Conservation (phyloP, 495 filamentous ascomycete genomes). For the Margaritispora aquatica region DNA sequence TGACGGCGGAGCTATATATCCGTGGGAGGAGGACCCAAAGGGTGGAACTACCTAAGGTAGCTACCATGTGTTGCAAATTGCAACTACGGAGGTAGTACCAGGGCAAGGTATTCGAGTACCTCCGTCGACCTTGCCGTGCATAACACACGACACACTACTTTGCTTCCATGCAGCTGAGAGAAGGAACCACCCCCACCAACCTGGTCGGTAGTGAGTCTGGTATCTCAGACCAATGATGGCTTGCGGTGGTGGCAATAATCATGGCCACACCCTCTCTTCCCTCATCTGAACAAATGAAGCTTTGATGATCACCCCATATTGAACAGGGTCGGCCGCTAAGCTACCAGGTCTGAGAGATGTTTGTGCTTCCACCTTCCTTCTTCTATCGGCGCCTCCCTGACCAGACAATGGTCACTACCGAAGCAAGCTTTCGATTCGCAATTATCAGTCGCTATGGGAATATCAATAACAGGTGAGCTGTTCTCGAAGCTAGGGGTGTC, state of each 20-base stretch:
- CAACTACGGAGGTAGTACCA: no score
- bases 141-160: not conserved
- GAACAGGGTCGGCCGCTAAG: not conserved
- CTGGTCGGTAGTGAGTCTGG: not conserved
- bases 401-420: not conserved
- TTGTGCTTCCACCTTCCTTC: not conserved
- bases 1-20: not conserved
- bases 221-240: not conserved
- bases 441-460: no score
- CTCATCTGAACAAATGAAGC: not conserved
- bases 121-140: no score
- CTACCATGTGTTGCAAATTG: conserved; percentile 1
- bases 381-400: not conserved
- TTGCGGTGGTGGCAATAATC: not conserved
- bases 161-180: not conserved
- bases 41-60: no score
- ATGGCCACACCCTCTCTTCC: not conserved
- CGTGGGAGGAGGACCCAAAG: not conserved
- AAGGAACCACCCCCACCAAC: no score
- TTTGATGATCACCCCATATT: not conserved
- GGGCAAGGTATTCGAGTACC: no score
- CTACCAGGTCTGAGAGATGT: not conserved
- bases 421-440: not conserved
- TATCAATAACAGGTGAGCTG: not conserved
- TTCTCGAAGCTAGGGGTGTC: no score